Conservation (phyloP, 2,329 filamentous ascomycete species). For the Trichoderma brevicompactum region DNA sequence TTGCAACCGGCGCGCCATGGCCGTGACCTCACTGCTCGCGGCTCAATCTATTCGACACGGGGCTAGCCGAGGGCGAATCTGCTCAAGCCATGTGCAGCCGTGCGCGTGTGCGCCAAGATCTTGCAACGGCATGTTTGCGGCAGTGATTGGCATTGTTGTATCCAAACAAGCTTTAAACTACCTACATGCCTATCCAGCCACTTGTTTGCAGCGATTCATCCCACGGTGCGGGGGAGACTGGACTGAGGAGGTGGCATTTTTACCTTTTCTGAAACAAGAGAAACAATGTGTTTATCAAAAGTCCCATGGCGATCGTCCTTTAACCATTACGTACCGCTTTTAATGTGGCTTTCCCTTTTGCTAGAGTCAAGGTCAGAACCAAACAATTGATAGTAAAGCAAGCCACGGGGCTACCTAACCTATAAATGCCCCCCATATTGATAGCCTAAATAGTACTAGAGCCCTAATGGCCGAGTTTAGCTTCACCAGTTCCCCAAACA, state of each 20-base stretch:
- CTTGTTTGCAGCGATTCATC: background rate
- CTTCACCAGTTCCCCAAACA: background rate
- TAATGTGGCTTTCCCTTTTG: too few species aligned
- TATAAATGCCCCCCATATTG: background rate
- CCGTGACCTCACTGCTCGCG: background rate
- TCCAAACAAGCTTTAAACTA: constrained; percentile 5
- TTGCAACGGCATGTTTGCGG: constrained; percentile 1
- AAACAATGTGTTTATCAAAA: background rate
- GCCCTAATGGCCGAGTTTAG: background rate
- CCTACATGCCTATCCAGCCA: background rate
- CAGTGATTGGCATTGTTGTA: background rate
- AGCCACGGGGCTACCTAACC: background rate
- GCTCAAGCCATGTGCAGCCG: background rate
- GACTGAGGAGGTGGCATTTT: background rate
- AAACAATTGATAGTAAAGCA: too few species aligned
- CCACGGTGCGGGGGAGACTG: background rate
- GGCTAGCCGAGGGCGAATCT: constrained; percentile 6
- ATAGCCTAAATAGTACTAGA: constrained; percentile 9
- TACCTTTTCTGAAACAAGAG: background rate
- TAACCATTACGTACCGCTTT: background rate
- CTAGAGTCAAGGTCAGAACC: too few species aligned
- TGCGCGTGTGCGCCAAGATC: background rate
- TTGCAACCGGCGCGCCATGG: constrained; percentile 12
- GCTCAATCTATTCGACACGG: constrained; percentile 1
- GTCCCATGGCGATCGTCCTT: background rate